Conservation (phyloP, 2,329 filamentous ascomycete species). For the Capronia coronata region DNA sequence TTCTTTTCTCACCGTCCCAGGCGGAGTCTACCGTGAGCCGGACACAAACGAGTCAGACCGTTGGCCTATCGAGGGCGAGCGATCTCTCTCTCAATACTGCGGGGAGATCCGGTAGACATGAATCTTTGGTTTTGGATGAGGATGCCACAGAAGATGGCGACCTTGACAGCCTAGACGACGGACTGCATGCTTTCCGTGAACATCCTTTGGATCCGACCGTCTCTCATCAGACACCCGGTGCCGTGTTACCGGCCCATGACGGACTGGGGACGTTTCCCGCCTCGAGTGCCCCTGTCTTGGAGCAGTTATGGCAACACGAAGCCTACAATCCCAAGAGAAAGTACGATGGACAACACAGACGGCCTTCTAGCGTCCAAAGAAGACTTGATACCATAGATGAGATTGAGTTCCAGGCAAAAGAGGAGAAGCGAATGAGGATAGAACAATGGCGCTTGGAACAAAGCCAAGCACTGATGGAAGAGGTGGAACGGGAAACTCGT, state of each 20-base stretch:
- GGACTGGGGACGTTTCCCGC: slow-evolving; percentile 78
- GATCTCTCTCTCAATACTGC: slow-evolving; percentile 71
- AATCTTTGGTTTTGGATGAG: slow-evolving; percentile 44
- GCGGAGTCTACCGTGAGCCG: slow-evolving; percentile 59
- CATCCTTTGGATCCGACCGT: slow-evolving; percentile 42
- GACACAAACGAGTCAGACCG: slow-evolving; percentile 58
- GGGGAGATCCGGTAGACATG: slow-evolving; percentile 53
- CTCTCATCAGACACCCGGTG: slow-evolving; percentile 46
- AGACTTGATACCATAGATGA: slow-evolving; percentile 52
- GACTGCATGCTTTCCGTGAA: slow-evolving; percentile 78
- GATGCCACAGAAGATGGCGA: slow-evolving; percentile 60
- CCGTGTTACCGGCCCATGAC: slow-evolving; percentile 85
- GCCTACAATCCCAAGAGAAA: slow-evolving; percentile 68
- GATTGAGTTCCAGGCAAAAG: slow-evolving; percentile 55
- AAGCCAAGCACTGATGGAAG: slow-evolving; percentile 73
- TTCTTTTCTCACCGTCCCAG: slow-evolving; percentile 77
- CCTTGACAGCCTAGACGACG: slow-evolving; percentile 87
- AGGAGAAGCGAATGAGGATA: slow-evolving; percentile 74
- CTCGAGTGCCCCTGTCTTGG: slow-evolving; percentile 60
- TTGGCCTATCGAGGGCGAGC: slow-evolving; percentile 66
- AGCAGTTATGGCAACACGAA: slow-evolving; percentile 85
- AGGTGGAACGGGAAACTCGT: slow-evolving; percentile 80
- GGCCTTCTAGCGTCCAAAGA: slow-evolving; percentile 53
- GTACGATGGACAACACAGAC: slow-evolving; percentile 40
- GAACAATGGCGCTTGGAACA: slow-evolving; percentile 91